These are phyloP conservation scores for Carallia pectinifolia DNA, from an alignment of 345 rosid species.

Conservation along the genomic window DNA sequence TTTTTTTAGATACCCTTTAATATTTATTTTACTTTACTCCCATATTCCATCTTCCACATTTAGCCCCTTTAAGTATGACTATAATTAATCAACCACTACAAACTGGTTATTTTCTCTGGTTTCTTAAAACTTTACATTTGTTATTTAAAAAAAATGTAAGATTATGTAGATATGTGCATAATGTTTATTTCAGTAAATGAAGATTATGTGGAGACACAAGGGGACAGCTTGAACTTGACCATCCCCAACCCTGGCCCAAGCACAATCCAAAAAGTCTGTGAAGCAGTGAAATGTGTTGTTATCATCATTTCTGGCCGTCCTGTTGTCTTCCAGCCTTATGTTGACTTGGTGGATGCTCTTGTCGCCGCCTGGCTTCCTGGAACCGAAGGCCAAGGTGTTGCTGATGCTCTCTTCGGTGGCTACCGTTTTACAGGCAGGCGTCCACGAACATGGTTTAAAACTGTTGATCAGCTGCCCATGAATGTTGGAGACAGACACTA, in stretches of 20 bases:
- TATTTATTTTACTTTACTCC: too few species aligned
- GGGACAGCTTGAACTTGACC: constrained; percentile 53
- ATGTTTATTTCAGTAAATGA: too few species aligned
- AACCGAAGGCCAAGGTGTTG: constrained; percentile 48
- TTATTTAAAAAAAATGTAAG: too few species aligned
- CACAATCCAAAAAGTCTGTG: constrained; percentile 51
- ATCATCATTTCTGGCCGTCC: constrained; percentile 71
- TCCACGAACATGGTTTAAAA: constrained; percentile 14
- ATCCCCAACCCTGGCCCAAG: constrained; percentile 48
- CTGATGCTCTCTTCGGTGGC: background rate
- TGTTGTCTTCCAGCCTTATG: constrained; percentile 51
- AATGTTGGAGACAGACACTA: constrained; percentile 38
- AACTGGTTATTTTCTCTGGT: too few species aligned
- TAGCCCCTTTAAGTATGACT: too few species aligned
- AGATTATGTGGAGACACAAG: constrained; percentile 56
- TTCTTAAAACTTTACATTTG: too few species aligned
- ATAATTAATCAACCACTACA: too few species aligned
- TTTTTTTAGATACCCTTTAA: too few species aligned
- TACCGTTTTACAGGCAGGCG: background rate
- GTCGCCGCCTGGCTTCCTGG: constrained; percentile 84
- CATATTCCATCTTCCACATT: too few species aligned
- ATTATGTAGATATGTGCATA: too few species aligned
- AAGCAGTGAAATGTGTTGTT: constrained; percentile 48
- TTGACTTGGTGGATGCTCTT: constrained; percentile 44
- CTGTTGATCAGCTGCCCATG: constrained; percentile 21